Conservation (phyloP, 352 stramenopile genomes). For the Phytophthora syringae region DNA sequence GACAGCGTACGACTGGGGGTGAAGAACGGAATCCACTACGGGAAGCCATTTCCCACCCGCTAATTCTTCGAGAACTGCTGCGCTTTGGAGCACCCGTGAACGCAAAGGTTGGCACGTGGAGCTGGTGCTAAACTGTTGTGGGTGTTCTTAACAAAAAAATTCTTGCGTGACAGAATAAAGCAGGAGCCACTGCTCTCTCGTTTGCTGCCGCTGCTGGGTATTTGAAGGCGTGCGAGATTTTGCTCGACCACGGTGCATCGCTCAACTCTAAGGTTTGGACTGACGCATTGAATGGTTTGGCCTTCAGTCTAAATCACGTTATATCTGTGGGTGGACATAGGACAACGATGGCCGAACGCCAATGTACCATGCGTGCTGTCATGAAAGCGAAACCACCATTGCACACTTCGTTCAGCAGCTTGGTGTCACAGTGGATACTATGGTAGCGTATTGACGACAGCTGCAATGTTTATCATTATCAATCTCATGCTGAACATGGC, state of each 20-base stretch:
- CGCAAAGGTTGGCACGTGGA: slow-evolving; percentile 26
- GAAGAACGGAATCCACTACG: slow-evolving; percentile 37
- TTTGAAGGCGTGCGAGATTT: slow-evolving; percentile 39
- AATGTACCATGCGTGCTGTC: slow-evolving; percentile 51
- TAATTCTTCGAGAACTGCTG: slow-evolving; percentile 39
- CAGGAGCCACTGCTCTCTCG: slow-evolving; percentile 39
- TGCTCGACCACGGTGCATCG: slow-evolving; percentile 42
- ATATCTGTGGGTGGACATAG: slow-evolving; percentile 27
- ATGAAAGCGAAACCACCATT: slow-evolving; percentile 49
- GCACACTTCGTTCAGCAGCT: slow-evolving; percentile 41
- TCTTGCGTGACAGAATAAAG: slow-evolving; percentile 22
- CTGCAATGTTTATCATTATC: not conserved
- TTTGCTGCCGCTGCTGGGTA: slow-evolving; percentile 36
- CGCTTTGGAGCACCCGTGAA: slow-evolving; percentile 37
- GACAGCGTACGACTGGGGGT: slow-evolving; percentile 26
- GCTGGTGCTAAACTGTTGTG: not conserved
- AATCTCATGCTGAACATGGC: not conserved
- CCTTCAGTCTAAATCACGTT: not conserved
- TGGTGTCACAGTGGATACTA: slow-evolving; percentile 32
- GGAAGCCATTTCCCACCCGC: slow-evolving; percentile 32
- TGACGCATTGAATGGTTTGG: not conserved
- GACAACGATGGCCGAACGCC: slow-evolving; percentile 51
- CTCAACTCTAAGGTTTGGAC: slow-evolving; percentile 40
- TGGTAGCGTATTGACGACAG: slow-evolving; percentile 16
- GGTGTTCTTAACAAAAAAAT: not conserved